Base-by-base conservation (phyloP, 2,329 filamentous ascomycete species). In the Emergomyces orientalis region DNA sequence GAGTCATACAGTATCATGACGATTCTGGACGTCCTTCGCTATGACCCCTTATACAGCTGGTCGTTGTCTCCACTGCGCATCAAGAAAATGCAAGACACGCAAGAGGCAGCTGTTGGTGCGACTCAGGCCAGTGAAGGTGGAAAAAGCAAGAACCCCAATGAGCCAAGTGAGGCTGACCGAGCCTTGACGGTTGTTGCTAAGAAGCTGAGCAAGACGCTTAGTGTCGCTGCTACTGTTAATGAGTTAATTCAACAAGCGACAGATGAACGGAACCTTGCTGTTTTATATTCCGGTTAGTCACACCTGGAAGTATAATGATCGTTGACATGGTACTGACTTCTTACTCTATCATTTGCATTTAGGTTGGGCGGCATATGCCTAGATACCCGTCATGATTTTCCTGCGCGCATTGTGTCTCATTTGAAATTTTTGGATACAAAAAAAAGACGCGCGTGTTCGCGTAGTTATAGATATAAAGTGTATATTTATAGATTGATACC, bases 1-100 rank as follows among this genome's bases (percentile, higher is more conserved):
- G 94, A 99, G 74, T 90, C 90, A 14, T 95, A 96, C 73, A 92
- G 89, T 54, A 99, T 99, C 78, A 97, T 97, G 92, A 97, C 94
- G 0, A 91, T 99, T 61, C 85, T 99, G 25, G 95, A 99, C 72
- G 95, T 99, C 27, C 80, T 99, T 64, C 88, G 95, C n/a, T 97
- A 97, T 76, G 94, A 99, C 80, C 95, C 94, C 0, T 79, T 99
- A 65, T 96, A 97, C 75, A 94, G 87, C 65, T 99, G 94, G 94
- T 93, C 90, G 43, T 87, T 97, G 62, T 94, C 90, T 13, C 85
- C 86, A 0, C 74, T 87, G 19, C 82, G 86, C 58, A 82, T 86
- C 62, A 86, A 84, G 72, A 81, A 82, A 62, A 87, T 88, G 82
- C 86, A 88, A 70, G 84, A 87, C 47, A 74, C 76, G 19, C 72